Percentiles rank a stretch among this genome's conserved stretches.
Conservation (phyloP, 495 filamentous ascomycete genomes). For the Neurospora sp. region DNA sequence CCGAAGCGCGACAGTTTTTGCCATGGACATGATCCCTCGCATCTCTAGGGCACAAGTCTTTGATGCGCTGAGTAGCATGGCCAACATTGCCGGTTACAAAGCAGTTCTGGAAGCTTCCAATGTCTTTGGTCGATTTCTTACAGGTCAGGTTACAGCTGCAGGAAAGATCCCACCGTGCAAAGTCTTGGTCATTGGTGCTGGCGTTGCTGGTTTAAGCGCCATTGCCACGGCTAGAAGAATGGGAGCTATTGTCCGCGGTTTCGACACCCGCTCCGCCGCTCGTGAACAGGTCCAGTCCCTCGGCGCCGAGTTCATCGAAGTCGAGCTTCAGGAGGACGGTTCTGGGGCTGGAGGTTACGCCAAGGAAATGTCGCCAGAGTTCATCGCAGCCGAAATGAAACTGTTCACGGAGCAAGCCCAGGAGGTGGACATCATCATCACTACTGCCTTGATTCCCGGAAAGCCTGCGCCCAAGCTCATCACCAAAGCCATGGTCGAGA, state of each 20-base stretch:
- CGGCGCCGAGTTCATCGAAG: conserved; percentile 75
- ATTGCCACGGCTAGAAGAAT: conserved; percentile 70
- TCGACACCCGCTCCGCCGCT: conserved; percentile 68
- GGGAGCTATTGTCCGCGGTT: conserved; percentile 76
- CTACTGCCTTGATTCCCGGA: conserved; percentile 73
- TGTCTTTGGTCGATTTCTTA: conserved; percentile 71
- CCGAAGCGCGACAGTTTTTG: conserved; percentile 57
- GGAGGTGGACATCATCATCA: conserved; percentile 82
- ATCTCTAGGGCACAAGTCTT: conserved; percentile 76
- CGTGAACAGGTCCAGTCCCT: conserved; percentile 78
- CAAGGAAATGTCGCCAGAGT: conserved; percentile 83
- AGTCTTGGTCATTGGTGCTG: conserved; percentile 72
- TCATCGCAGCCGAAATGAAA: conserved; percentile 81
- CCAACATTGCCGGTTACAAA: conserved; percentile 82
- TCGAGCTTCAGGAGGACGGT: conserved; percentile 73
- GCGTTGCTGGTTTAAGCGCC: conserved; percentile 71
- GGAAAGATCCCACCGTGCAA: conserved; percentile 77
- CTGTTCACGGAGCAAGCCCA: conserved; percentile 70
- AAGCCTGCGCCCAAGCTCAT: conserved; percentile 67
- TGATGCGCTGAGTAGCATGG: conserved; percentile 76
- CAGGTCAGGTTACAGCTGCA: conserved; percentile 74
- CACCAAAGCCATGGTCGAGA: conserved; percentile 63
- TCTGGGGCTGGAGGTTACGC: conserved; percentile 73
- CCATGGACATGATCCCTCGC: conserved; percentile 77
- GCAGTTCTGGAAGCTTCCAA: conserved; percentile 76